Conservation (phyloP, 495 filamentous ascomycete species). For the Penicillium antarcticum region DNA sequence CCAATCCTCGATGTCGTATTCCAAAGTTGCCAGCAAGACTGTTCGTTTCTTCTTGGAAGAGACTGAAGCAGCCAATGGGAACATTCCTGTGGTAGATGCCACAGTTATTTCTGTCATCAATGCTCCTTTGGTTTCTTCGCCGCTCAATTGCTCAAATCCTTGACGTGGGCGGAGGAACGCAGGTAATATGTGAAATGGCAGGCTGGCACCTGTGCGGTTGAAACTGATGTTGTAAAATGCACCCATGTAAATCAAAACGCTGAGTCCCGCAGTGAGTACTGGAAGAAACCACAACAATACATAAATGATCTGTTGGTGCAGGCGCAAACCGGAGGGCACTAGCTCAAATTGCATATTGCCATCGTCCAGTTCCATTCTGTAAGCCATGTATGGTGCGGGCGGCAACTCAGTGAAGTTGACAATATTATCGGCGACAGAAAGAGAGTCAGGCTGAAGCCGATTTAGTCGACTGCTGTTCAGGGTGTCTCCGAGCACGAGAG, state of each 20-base stretch:
- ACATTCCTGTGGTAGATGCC: too few species aligned
- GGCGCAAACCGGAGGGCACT: conserved; percentile 43
- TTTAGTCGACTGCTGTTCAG: conserved; percentile 60
- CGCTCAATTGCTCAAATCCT: conserved; percentile 14
- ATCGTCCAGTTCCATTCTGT: conserved; percentile 58
- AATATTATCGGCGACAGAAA: conserved; percentile 48
- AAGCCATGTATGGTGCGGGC: conserved; percentile 37
- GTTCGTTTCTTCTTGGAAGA: conserved; percentile 43
- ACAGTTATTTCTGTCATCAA: too few species aligned
- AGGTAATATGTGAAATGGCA: conserved; percentile 33
- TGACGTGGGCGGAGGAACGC: conserved; percentile 33
- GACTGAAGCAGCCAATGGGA: conserved; percentile 21
- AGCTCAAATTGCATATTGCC: conserved; percentile 46
- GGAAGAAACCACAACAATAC: conserved; percentile 56
- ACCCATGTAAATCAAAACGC: conserved; percentile 58
- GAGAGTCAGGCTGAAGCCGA: conserved; percentile 51
- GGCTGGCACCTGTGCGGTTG: conserved; percentile 59
- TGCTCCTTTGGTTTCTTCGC: conserved; percentile 29
- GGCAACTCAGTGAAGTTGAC: conserved; percentile 61
- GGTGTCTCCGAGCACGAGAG: conserved; percentile 55
- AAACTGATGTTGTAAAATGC: conserved; percentile 72
- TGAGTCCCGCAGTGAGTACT: conserved; percentile 44
- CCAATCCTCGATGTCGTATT: conserved; percentile 73
- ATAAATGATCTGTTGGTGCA: conserved; percentile 54
- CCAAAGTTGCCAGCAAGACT: conserved; percentile 68